These are phyloP conservation scores for Phytopythium helicoides DNA, from an alignment of 352 stramenopile species.

Conservation along the genomic window DNA sequence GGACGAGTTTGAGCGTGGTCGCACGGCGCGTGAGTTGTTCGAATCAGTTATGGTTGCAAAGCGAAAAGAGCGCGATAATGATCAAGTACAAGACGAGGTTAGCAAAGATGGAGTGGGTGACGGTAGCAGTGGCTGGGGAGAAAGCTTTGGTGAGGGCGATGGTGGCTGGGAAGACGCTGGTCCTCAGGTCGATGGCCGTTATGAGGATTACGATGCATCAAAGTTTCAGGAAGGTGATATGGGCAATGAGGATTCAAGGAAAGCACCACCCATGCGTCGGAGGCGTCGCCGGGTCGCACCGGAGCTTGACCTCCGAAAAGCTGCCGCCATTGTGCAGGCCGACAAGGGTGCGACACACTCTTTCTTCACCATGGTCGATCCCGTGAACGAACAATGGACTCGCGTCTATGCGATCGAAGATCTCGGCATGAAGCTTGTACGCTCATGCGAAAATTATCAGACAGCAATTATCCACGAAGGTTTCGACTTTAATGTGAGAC, in stretches of 20 bases:
- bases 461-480: constrained; percentile 59
- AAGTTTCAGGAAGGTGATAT: constrained; percentile 1
- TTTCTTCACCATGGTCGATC: constrained; percentile 70
- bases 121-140: constrained; percentile 9
- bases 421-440: constrained; percentile 39
- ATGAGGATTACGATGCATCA: constrained; percentile 3
- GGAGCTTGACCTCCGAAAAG: constrained; percentile 35
- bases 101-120: constrained; percentile 6
- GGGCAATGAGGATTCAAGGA: background rate
- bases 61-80: constrained; percentile 27
- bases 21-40: constrained; percentile 66
- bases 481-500: constrained; percentile 63
- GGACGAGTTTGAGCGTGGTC: constrained; percentile 73
- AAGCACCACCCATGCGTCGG: background rate
- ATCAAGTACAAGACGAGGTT: constrained; percentile 3
- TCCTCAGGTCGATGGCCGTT: constrained; percentile 11
- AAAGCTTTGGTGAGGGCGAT: constrained; percentile 7
- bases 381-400: constrained; percentile 27
- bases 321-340: constrained; percentile 22
- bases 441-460: constrained; percentile 46
- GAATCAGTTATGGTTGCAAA: constrained; percentile 69
- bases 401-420: constrained; percentile 34
- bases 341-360: constrained; percentile 77
- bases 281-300: constrained; percentile 7
- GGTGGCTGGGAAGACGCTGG: constrained; percentile 8